Percentiles rank a stretch among this genome's conserved stretches.
Evolutionary conservation across 1,284 basidiomycete genomes (phyloP).

Genomic region (Tylopilus orsonianus): DNA sequence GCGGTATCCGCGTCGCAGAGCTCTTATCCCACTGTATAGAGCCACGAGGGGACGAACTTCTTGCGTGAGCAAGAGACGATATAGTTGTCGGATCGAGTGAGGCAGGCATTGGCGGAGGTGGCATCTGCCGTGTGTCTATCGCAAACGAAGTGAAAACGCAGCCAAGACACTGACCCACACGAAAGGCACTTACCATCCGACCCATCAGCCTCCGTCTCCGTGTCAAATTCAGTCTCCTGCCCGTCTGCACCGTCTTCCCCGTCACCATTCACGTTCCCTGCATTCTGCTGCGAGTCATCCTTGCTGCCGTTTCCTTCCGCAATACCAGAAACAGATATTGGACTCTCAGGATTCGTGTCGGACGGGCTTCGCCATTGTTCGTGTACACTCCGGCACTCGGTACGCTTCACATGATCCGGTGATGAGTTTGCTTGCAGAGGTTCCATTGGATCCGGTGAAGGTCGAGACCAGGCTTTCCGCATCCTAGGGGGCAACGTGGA

Average conservation of each 20-base stretch:
- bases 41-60: conserved; percentile 21
- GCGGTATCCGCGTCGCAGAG: conserved; percentile 11
- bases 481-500: conserved; percentile 58
- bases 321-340: conserved; percentile 13
- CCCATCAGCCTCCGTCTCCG: conserved; percentile 34
- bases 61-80: conserved; percentile 27
- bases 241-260: conserved; percentile 24
- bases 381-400: conserved; percentile 11
- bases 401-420: neutral
- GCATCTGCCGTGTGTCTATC: conserved; percentile 40
- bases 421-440: neutral
- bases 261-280: conserved; percentile 5
- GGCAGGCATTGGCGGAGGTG: conserved; percentile 47
- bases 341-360: conserved; percentile 18
- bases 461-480: conserved; percentile 53
- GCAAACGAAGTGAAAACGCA: conserved; percentile 3
- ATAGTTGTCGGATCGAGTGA: conserved; percentile 39
- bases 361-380: conserved; percentile 21
- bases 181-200: conserved; percentile 28
- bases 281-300: neutral
- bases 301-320: conserved; percentile 4
- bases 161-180: conserved; percentile 9
- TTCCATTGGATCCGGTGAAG: conserved; percentile 17
- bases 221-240: conserved; percentile 35
- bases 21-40: conserved; percentile 20